These are phyloP conservation scores for Apiospora marii DNA, from an alignment of 2,329 filamentous ascomycete species.

Conservation along the genomic window DNA sequence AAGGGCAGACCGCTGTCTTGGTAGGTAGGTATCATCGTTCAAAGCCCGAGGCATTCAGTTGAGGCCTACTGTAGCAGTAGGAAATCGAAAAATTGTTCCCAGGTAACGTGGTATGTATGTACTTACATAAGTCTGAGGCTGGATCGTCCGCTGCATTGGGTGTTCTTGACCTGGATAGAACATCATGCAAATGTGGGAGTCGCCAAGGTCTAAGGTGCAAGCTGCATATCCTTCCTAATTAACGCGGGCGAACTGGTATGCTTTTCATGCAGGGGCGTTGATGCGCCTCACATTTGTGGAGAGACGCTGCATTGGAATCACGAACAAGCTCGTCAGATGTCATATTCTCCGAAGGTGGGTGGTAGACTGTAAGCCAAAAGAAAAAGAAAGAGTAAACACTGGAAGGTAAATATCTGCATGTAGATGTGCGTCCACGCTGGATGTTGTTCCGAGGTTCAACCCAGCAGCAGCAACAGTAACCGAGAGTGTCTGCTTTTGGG, in stretches of 20 bases:
- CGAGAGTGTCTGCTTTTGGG: constrained; percentile 7
- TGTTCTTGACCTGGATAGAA: background rate
- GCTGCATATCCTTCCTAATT: background rate
- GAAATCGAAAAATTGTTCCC: background rate
- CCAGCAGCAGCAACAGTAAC: background rate
- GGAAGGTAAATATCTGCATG: background rate
- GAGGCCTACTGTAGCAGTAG: too few species aligned
- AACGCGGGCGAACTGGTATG: background rate
- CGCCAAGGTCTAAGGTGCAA: background rate
- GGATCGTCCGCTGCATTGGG: background rate
- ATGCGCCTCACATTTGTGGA: constrained; percentile 18
- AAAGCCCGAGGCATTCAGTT: background rate
- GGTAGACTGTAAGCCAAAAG: background rate
- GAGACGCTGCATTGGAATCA: background rate
- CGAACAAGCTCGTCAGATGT: constrained; percentile 11
- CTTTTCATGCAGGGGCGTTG: constrained; percentile 17
- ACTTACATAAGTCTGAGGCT: background rate
- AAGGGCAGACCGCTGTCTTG: background rate
- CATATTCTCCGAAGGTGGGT: background rate
- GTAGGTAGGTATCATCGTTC: background rate
- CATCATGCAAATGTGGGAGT: background rate
- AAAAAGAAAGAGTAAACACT: background rate
- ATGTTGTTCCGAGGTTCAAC: background rate
- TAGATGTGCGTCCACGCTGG: background rate
- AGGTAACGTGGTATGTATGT: background rate